These are phyloP conservation scores for Lavandula angustifolia DNA, from an alignment of 257 asterid species.

Conservation along the genomic window DNA sequence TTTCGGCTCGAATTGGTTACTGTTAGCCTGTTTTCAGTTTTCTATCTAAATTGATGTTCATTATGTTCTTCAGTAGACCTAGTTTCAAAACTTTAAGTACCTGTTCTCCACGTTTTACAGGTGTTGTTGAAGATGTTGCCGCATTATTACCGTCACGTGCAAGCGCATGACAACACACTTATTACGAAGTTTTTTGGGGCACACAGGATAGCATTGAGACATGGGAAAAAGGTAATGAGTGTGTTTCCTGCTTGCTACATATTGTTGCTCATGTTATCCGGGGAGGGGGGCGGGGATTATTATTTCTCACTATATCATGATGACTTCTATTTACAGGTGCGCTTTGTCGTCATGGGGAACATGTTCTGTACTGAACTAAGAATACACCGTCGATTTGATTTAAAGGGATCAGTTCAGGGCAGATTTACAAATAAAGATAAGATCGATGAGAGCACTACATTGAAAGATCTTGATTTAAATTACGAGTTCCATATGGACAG, in stretches of 20 bases:
- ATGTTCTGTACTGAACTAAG: slow-evolving; percentile 93
- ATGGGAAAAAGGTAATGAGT: slow-evolving; percentile 69
- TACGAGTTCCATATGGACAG: slow-evolving; percentile 94
- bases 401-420: slow-evolving; percentile 94
- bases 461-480: slow-evolving; percentile 90
- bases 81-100: slow-evolving; percentile 19
- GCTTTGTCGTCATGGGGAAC: slow-evolving; percentile 97
- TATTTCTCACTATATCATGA: slow-evolving; percentile 18
- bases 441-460: slow-evolving; percentile 74
- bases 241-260: slow-evolving; percentile 26
- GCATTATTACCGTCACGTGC: slow-evolving; percentile 73
- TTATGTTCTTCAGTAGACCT: slow-evolving; percentile 15
- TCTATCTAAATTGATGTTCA: not conserved
- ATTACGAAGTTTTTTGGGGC: slow-evolving; percentile 94
- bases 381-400: slow-evolving; percentile 92
- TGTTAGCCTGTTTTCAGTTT: slow-evolving; percentile 1
- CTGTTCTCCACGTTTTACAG: slow-evolving; percentile 43
- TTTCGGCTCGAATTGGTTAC: not conserved
- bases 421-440: slow-evolving; percentile 78
- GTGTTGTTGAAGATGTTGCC: slow-evolving; percentile 88
- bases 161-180: slow-evolving; percentile 84
- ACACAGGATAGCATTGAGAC: slow-evolving; percentile 67
- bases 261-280: slow-evolving; percentile 8
- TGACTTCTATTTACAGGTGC: slow-evolving; percentile 61
- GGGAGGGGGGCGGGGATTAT: no score